Evolutionary conservation across 352 stramenopile species (phyloP).

Genomic region (Saprolegnia diclina): DNA sequence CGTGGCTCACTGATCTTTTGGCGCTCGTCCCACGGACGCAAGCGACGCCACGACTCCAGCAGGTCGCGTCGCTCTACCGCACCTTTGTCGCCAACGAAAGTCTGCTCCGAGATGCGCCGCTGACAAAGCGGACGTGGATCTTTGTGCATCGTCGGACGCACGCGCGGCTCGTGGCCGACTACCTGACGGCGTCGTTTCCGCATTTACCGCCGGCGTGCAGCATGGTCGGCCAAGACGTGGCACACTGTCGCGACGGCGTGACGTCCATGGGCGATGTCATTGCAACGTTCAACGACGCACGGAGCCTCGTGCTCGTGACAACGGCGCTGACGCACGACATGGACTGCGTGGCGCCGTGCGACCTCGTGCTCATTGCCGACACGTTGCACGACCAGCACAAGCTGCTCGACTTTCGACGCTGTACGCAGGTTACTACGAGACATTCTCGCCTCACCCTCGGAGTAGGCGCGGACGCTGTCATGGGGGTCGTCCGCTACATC

Average conservation of each 20-base stretch:
- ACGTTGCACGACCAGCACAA: constrained; percentile 68
- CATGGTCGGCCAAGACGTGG: constrained; percentile 68
- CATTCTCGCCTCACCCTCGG: no score
- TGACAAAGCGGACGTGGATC: constrained; percentile 36
- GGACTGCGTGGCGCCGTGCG: constrained; percentile 51
- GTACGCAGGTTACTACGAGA: constrained; percentile 11
- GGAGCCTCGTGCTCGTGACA: constrained; percentile 69
- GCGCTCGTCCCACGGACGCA: constrained; percentile 18
- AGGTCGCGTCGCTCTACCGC: constrained; percentile 44
- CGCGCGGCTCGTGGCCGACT: constrained; percentile 68
- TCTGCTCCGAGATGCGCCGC: neutral
- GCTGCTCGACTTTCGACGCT: constrained; percentile 55
- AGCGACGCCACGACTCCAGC: constrained; percentile 52
- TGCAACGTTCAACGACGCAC: constrained; percentile 44
- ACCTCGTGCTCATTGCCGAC: constrained; percentile 73
- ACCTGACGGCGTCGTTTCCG: constrained; percentile 46
- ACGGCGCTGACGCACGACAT: constrained; percentile 58
- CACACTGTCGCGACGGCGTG: constrained; percentile 14
- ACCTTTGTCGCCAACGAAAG: constrained; percentile 40
- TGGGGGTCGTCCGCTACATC: constrained; percentile 67
- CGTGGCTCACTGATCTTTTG: constrained; percentile 2
- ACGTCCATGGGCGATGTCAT: constrained; percentile 38
- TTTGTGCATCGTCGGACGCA: constrained; percentile 69
- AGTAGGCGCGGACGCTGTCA: constrained; percentile 32
- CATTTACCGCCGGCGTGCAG: constrained; percentile 57